phyloP scores from a whole-genome alignment of 768 basidiomycete genomes.

The Tulasnella sp. region DNA sequence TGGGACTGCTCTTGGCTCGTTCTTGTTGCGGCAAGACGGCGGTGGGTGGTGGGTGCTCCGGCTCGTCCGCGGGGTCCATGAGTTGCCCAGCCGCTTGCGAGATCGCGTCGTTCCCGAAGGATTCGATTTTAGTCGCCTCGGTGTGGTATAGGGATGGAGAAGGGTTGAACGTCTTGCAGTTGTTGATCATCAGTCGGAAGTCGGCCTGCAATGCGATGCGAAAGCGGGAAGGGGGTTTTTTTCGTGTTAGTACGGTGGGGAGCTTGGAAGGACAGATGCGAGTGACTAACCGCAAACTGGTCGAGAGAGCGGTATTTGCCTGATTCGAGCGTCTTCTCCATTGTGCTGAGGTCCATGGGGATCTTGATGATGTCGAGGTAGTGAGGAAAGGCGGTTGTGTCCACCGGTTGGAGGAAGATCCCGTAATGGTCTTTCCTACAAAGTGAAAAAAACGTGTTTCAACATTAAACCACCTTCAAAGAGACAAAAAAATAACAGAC shows the following conservation, averaged over 20 bases:
- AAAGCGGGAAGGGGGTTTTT: not conserved
- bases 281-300: slow-evolving; percentile 54
- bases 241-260: not conserved
- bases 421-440: slow-evolving; percentile 75
- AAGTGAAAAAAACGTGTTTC: slow-evolving; percentile 10
- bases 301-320: slow-evolving; percentile 71
- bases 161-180: slow-evolving; percentile 68
- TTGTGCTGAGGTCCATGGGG: slow-evolving; percentile 91
- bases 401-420: slow-evolving; percentile 64
- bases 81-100: slow-evolving; percentile 41
- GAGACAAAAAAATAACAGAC: slow-evolving; percentile 17
- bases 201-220: slow-evolving; percentile 56
- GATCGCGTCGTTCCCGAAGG: slow-evolving; percentile 64
- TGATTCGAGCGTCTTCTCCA: slow-evolving; percentile 62
- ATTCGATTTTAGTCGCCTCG: slow-evolving; percentile 62
- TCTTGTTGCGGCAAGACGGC: not conserved
- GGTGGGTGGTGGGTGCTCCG: not conserved
- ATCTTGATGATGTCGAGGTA: slow-evolving; percentile 59
- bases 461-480: not conserved
- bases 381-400: slow-evolving; percentile 45
- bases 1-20: slow-evolving; percentile 26
- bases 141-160: slow-evolving; percentile 59
- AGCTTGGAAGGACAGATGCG: not conserved
- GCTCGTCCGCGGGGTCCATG: slow-evolving; percentile 52
- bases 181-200: slow-evolving; percentile 56